Evolutionary conservation across 83 land plant species (phyloP).

Genomic region (Isoetes engelmannii): DNA sequence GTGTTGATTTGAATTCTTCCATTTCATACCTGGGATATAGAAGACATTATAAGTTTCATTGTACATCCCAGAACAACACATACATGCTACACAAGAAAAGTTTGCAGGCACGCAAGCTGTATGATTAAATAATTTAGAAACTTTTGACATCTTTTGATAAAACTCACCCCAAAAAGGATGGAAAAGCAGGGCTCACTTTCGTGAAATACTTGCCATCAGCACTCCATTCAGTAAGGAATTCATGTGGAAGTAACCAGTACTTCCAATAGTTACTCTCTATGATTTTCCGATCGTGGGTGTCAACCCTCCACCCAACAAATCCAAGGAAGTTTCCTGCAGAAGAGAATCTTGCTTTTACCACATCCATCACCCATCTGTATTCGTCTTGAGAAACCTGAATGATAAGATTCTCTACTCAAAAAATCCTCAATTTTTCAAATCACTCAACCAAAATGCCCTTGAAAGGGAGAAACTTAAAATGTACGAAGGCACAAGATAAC

Average conservation of each 20-base stretch:
- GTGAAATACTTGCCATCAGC: not conserved
- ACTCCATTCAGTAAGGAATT: conserved; percentile 3
- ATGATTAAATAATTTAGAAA: not conserved
- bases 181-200: not conserved
- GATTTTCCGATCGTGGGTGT: not conserved
- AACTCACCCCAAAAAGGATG: conserved; percentile 1
- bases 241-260: conserved; percentile 8
- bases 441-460: too few relatives aligned
- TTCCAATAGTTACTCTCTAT: conserved; percentile 3
- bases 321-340: not conserved
- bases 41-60: not conserved
- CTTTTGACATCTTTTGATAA: not conserved
- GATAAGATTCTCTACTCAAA: too few relatives aligned
- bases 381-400: not conserved
- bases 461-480: too few relatives aligned
- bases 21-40: not conserved
- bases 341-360: conserved; percentile 2
- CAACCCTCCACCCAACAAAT: not conserved
- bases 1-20: not conserved
- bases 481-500: too few relatives aligned
- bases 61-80: not conserved
- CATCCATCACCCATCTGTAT: conserved; percentile 1
- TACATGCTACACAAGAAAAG: not conserved
- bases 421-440: too few relatives aligned
- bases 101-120: not conserved